A percentile compares a stretch with the other conserved stretches of the same genome.
These are phyloP conservation scores for Pelagomonas calceolata DNA, from an alignment of 108 stramenopile species.

Conservation along the genomic window DNA sequence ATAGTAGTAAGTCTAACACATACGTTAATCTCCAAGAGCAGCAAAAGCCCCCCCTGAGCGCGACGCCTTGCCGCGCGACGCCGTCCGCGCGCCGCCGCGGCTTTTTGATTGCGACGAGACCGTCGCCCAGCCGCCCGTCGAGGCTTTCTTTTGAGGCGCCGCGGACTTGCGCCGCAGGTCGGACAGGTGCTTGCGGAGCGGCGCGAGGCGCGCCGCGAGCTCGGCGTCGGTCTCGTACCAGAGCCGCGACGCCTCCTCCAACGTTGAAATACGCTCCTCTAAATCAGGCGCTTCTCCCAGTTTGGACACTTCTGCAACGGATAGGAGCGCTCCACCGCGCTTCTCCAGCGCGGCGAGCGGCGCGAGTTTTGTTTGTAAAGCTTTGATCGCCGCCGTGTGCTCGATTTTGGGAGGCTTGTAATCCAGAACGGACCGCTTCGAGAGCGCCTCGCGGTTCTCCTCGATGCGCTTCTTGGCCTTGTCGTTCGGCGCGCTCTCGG, in stretches of 20 bases:
- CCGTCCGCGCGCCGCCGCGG: no score
- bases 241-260: not conserved
- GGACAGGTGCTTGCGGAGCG: not conserved
- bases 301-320: not conserved
- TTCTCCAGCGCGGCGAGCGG: not conserved
- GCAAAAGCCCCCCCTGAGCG: no score
- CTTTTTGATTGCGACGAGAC: not conserved
- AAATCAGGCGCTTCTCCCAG: not conserved
- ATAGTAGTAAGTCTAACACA: no score
- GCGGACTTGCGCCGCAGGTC: not conserved
- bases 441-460: constrained; percentile 9
- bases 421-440: not conserved
- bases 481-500: not conserved
- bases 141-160: not conserved
- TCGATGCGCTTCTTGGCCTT: not conserved
- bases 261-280: not conserved
- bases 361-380: not conserved
- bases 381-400: not conserved
- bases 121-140: not conserved
- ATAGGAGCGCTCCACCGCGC: not conserved
- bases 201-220: not conserved
- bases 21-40: no score
- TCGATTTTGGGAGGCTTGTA: not conserved
- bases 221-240: not conserved
- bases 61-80: no score